These are phyloP conservation scores for Leishmania arabica DNA, from an alignment of 208 protist genomes.

Conservation along the genomic window DNA sequence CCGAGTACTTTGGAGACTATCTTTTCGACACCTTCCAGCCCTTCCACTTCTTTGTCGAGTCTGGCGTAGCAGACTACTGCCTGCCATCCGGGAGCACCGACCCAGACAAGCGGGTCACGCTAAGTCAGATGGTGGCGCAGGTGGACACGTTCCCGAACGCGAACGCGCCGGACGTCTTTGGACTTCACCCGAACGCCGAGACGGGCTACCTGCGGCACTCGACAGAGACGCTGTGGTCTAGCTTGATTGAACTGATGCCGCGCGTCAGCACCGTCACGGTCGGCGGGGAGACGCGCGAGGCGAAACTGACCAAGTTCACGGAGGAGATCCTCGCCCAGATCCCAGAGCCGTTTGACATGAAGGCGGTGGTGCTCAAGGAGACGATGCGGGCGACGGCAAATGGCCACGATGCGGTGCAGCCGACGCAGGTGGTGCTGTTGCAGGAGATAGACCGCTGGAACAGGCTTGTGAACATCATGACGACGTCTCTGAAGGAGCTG, in stretches of 20 bases:
- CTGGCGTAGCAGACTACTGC: constrained; percentile 88
- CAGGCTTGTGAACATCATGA: constrained; percentile 91
- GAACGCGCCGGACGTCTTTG: constrained; percentile 98
- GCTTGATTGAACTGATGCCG: constrained; percentile 97
- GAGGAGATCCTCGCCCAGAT: constrained; percentile 92
- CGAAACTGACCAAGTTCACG: constrained; percentile 87
- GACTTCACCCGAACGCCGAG: constrained; percentile 99
- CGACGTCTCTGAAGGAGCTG: constrained; percentile 93
- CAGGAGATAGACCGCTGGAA: constrained; percentile 99
- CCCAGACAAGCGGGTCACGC: constrained; percentile 60
- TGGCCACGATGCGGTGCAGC: constrained; percentile 75
- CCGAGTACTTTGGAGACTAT: constrained; percentile 99
- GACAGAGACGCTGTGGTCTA: constrained; percentile 94
- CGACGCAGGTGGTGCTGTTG: constrained; percentile 97
- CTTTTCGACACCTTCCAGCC: constrained; percentile 99
- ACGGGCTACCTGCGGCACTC: constrained; percentile 97
- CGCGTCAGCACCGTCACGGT: constrained; percentile 54
- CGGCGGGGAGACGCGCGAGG: constrained; percentile 85
- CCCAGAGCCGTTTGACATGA: constrained; percentile 92
- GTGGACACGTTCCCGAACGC: constrained; percentile 94
- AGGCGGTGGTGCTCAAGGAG: constrained; percentile 77
- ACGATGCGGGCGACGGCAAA: constrained; percentile 58
- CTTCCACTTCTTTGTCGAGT: constrained; percentile 97
- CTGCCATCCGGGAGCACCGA: constrained; percentile 86
- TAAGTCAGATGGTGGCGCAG: constrained; percentile 87